These are phyloP conservation scores for Nothomitra cinnamomea DNA, from an alignment of 2,329 filamentous ascomycete genomes.

Conservation along the genomic window DNA sequence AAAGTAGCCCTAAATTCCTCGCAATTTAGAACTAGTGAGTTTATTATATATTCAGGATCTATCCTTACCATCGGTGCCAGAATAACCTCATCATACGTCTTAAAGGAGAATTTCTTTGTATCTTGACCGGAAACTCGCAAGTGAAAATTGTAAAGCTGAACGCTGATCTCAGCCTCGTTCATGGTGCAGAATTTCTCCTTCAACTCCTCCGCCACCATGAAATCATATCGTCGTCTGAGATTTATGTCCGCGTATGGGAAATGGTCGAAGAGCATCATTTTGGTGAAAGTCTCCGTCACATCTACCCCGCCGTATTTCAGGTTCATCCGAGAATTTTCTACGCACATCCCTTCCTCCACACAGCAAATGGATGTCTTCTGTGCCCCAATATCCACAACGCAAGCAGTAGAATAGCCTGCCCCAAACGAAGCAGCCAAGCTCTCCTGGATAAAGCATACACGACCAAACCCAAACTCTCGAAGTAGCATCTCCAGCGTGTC, in stretches of 20 bases:
- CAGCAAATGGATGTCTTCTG: conserved; percentile 97
- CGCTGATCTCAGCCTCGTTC: conserved; percentile 75
- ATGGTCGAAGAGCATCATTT: conserved; percentile 94
- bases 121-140: conserved; percentile 75
- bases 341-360: conserved; percentile 86
- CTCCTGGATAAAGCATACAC: conserved; percentile 89
- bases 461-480: conserved; percentile 75
- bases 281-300: conserved; percentile 85
- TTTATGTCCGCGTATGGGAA: conserved; percentile 96
- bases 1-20: conserved; percentile 49
- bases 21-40: background rate
- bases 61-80: conserved; percentile 59
- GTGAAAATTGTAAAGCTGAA: conserved; percentile 80
- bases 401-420: conserved; percentile 83
- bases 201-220: conserved; percentile 81
- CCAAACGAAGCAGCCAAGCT: conserved; percentile 89
- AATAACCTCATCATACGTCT: conserved; percentile 91
- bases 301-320: conserved; percentile 87
- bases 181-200: conserved; percentile 89
- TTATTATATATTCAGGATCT: conserved; percentile 4
- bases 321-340: conserved; percentile 90
- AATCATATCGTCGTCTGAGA: conserved; percentile 76
- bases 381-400: conserved; percentile 89
- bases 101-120: conserved; percentile 86
- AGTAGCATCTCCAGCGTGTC: conserved; percentile 71